Conservation (phyloP, 2,329 filamentous ascomycete species). For the Nigrospora oryzae region DNA sequence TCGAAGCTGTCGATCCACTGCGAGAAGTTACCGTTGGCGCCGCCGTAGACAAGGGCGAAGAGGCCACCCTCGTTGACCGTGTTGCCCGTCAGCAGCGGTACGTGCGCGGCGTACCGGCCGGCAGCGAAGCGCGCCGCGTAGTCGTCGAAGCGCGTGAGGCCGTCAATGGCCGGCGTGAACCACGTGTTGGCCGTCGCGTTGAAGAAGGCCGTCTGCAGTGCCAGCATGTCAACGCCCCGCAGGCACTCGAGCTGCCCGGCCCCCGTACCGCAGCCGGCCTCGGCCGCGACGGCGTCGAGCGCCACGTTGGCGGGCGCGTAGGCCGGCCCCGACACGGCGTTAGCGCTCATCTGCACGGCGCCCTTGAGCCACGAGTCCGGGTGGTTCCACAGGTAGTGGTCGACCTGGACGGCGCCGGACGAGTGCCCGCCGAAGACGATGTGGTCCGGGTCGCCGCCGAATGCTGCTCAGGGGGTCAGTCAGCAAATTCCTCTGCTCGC, state of each 20-base stretch:
- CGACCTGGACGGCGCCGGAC: conserved; percentile 26
- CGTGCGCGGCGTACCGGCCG: conserved; percentile 21
- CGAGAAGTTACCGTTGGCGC: conserved; percentile 19
- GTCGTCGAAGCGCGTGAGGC: conserved; percentile 22
- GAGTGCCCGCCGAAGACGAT: conserved; percentile 35
- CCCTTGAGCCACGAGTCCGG: conserved; percentile 26
- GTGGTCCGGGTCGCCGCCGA: conserved; percentile 34
- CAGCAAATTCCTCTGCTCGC: background rate
- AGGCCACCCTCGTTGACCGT: conserved; percentile 26
- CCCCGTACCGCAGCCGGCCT: conserved; percentile 24
- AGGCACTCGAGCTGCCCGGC: conserved; percentile 27
- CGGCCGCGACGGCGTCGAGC: conserved; percentile 24
- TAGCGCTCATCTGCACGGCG: conserved; percentile 32
- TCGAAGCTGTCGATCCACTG: conserved; percentile 25
- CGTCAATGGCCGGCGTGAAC: conserved; percentile 29
- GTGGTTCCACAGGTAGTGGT: conserved; percentile 33
- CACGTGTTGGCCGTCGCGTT: conserved; percentile 29
- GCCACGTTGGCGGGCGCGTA: conserved; percentile 27
- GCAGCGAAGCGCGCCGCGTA: conserved; percentile 16
- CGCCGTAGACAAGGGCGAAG: conserved; percentile 24
- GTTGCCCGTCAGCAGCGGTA: conserved; percentile 25
- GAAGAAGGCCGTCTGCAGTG: conserved; percentile 21
- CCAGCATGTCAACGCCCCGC: conserved; percentile 18
- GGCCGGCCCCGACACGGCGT: conserved; percentile 27
- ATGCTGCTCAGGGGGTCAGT: conserved; percentile 16